Evolutionary conservation across 2,329 filamentous ascomycete species (phyloP).

Genomic region (Apiospora koreana): DNA sequence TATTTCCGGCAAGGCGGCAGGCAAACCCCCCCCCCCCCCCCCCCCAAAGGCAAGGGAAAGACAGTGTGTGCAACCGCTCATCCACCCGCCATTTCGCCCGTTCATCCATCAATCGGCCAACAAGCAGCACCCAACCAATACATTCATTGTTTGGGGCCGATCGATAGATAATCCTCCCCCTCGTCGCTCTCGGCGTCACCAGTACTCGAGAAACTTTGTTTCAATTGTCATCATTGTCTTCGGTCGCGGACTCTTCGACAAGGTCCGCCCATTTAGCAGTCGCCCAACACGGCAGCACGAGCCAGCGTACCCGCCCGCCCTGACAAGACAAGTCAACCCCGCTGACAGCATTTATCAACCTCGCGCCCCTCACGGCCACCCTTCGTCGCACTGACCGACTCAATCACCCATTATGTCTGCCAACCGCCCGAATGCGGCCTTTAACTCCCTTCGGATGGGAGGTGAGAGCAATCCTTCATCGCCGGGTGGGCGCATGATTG

Average conservation of each 20-base stretch:
- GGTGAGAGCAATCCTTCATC: conserved; percentile 36
- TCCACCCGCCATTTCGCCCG: not conserved
- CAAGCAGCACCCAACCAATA: conserved; percentile 7
- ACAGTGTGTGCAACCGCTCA: conserved; percentile 9
- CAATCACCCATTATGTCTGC: conserved; percentile 30
- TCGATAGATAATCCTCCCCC: not conserved
- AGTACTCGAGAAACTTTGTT: not conserved
- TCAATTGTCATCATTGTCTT: conserved; percentile 7
- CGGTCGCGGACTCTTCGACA: conserved; percentile 10
- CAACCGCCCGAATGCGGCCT: conserved; percentile 72
- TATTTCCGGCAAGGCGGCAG: conserved; percentile 13
- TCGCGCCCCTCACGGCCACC: conserved; percentile 9
- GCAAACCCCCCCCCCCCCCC: not conserved
- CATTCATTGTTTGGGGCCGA: not conserved
- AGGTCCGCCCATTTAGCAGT: conserved; percentile 11
- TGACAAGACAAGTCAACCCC: conserved; percentile 11
- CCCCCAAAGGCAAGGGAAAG: conserved; percentile 7
- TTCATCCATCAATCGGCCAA: not conserved
- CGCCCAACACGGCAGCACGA: conserved; percentile 13
- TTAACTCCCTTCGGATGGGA: conserved; percentile 72
- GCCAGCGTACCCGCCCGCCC: conserved; percentile 8
- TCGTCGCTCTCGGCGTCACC: not conserved
- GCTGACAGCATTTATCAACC: conserved; percentile 11
- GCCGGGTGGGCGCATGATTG: conserved; percentile 5
- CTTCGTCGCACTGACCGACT: conserved; percentile 9